These are phyloP conservation scores for Diaporthe aspalathi DNA, from an alignment of 2,329 filamentous ascomycete species.

Conservation along the genomic window DNA sequence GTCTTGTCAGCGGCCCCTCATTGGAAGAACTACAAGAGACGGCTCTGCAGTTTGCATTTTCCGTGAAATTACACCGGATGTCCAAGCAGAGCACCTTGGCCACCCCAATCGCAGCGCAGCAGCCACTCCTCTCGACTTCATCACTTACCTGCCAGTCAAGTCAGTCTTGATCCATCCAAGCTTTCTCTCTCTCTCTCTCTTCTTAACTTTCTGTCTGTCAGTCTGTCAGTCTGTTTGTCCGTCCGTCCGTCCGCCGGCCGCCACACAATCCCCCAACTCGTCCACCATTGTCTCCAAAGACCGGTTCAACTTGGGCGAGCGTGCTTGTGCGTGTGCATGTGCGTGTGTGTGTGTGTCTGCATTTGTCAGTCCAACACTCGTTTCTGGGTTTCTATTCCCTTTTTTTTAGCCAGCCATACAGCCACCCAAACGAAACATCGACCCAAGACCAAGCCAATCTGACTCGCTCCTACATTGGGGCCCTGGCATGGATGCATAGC, in stretches of 20 bases:
- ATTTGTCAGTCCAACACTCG: slow-evolving; percentile 25
- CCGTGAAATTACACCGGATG: slow-evolving; percentile 8
- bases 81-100: slow-evolving; percentile 26
- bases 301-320: background rate
- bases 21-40: slow-evolving; percentile 32
- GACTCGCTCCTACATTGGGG: slow-evolving; percentile 29
- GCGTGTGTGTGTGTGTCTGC: background rate
- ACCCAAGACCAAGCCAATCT: slow-evolving; percentile 29
- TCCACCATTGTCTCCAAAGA: slow-evolving; percentile 2
- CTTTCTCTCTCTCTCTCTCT: background rate
- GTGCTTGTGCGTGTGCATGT: background rate
- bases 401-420: slow-evolving; percentile 19
- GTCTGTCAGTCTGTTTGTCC: too few species aligned
- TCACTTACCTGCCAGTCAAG: too few species aligned
- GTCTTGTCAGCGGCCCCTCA: background rate
- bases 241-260: too few species aligned
- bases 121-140: background rate
- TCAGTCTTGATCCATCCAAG: slow-evolving; percentile 5
- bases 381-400: slow-evolving; percentile 27
- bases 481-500: slow-evolving; percentile 29
- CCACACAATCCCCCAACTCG: background rate
- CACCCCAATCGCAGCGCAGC: background rate
- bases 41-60: slow-evolving; percentile 26
- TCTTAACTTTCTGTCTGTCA: background rate
- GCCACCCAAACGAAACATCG: slow-evolving; percentile 7